Evolutionary conservation across 108 stramenopile species (phyloP), one percentile per base, ranked within the genome.

Genomic region (Cyclostephanos invisitatus): DNA sequence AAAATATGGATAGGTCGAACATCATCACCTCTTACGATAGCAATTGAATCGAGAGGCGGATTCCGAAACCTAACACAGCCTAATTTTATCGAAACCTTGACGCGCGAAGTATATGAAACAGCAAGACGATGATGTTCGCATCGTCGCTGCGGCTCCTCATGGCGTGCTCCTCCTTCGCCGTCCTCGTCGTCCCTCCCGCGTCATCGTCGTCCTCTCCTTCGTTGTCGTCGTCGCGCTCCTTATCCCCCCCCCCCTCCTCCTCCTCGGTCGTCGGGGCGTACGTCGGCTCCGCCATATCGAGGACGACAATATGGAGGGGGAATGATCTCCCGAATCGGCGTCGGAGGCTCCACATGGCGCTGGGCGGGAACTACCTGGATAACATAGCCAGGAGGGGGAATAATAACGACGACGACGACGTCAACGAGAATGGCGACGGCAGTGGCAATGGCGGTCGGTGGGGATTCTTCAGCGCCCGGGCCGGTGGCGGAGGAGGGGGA

Each of bases 301-400:
- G 7, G 22, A 51, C 51, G 51, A 51, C n/a, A 7, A 51, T n/a
- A n/a, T n/a, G 17, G 51, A 54, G 25, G 3, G 3, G 5, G 53
- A 54, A 7, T 2, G 0, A 18, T 18, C 1, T 20, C 5, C 5
- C 53, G 10, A 9, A 1, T 54, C 53, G 10, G 3, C 22, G 2
- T 54, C 53, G 25, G n/a, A n/a, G n/a, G n/a, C 53, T 27, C 53
- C 53, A 8, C 1, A 54, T 27, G 38, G 24, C 54, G 20, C 49
- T 56, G n/a, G 70, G 61, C 0, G 46, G 46, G 6, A 72, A 72
- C 17, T 72, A 72, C 46, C 61, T 72, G 7, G 70, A 72, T 15
- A 40, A 61, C 35, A 72, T 72, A 5, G 60, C 47, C 46, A 50
- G 24, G 27, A 14, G 56, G 29, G 27, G 27, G 56, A 48, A 53